phyloP scores from a whole-genome alignment of 768 basidiomycete species.

The Suillus sp. region DNA sequence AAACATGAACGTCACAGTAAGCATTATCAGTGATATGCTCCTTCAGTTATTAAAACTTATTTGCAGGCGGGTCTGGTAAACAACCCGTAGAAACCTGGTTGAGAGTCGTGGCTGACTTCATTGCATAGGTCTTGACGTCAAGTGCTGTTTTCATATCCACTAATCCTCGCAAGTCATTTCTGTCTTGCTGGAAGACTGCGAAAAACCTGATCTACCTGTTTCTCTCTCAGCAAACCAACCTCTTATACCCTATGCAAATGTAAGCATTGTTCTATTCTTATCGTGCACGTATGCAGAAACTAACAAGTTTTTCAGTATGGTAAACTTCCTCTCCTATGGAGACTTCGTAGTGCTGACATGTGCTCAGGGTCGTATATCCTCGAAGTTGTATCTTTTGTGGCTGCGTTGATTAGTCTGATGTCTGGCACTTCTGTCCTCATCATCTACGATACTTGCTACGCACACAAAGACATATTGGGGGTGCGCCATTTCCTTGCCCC shows the following conservation, averaged over 20 bases:
- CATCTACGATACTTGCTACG: neutral
- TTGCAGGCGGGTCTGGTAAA: neutral
- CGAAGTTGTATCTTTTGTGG: neutral
- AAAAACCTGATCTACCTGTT: too few species aligned
- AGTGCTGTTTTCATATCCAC: slow-evolving; percentile 1
- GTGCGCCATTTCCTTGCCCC: neutral
- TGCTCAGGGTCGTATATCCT: neutral
- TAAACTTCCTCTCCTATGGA: neutral
- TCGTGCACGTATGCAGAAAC: neutral
- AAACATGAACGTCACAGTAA: neutral
- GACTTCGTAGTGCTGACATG: neutral
- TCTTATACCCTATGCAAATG: neutral
- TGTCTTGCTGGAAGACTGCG: neutral
- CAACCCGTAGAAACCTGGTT: neutral
- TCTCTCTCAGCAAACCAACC: neutral
- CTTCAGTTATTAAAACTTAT: neutral
- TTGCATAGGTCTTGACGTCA: neutral
- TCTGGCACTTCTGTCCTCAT: slow-evolving; percentile 1
- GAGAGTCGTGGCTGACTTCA: neutral
- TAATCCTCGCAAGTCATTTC: neutral
- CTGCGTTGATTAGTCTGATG: neutral
- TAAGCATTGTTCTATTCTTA: neutral
- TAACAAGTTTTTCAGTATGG: neutral
- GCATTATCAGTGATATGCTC: neutral
- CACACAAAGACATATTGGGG: neutral